These are phyloP conservation scores for Laburnicola sp. DNA, from an alignment of 2,329 filamentous ascomycete genomes.

Conservation along the genomic window DNA sequence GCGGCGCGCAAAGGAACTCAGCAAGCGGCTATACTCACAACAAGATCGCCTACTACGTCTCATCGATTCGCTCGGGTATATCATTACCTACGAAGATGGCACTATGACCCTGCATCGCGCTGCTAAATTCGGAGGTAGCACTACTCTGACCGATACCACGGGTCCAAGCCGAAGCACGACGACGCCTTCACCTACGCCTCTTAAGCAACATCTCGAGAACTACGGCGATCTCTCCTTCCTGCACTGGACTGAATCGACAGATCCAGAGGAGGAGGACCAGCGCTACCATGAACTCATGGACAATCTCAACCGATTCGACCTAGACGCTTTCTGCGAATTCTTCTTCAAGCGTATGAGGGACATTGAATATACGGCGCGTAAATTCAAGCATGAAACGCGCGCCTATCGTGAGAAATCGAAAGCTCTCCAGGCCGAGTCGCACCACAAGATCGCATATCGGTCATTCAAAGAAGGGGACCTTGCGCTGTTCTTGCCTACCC, in stretches of 20 bases:
- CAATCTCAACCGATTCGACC: conserved; percentile 75
- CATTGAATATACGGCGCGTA: conserved; percentile 87
- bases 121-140: conserved; percentile 58
- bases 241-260: conserved; percentile 77
- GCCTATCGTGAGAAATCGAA: conserved; percentile 87
- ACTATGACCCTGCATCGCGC: conserved; percentile 75
- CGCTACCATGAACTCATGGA: conserved; percentile 76
- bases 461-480: conserved; percentile 94
- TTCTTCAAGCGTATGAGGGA: conserved; percentile 90
- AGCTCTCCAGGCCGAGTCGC: conserved; percentile 76
- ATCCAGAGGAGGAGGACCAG: conserved; percentile 66
- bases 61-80: conserved; percentile 84
- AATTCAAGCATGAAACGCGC: conserved; percentile 87
- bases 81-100: conserved; percentile 72
- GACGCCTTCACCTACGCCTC: conserved; percentile 57
- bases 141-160: conserved; percentile 47
- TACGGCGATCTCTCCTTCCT: conserved; percentile 72
- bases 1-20: conserved; percentile 76
- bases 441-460: conserved; percentile 94
- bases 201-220: conserved; percentile 63
- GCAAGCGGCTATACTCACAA: conserved; percentile 78
- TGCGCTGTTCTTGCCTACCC: conserved; percentile 88
- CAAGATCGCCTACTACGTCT: conserved; percentile 82
- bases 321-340: conserved; percentile 81
- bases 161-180: conserved; percentile 55